Base-by-base conservation (phyloP, 2,329 filamentous ascomycete genomes). In the Emericellopsis cladophorae region DNA sequence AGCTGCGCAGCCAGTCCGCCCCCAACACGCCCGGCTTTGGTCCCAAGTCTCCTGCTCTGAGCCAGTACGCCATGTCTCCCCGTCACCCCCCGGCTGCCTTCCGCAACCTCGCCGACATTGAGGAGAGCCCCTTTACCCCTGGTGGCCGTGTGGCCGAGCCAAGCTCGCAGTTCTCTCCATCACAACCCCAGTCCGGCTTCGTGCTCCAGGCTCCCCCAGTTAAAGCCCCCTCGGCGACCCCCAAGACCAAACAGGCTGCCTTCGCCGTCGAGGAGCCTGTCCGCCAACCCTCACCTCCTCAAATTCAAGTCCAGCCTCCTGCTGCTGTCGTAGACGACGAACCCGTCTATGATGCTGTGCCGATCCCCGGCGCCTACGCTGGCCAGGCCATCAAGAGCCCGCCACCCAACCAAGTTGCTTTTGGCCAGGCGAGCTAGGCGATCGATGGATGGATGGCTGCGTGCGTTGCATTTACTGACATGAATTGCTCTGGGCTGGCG, bases 11-110 rank as follows among this genome's bases (percentile, higher is more conserved):
- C 16, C 89, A 96, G 66, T 94, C 88, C 22, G 89, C 88, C 5
- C 90, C 90, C 51, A 95, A 95, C 70, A 95, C 90, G 0, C 90
- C 90, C 11, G 88, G 88, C 48, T 88, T 93, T 58, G 81, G 79
- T 24, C 78, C 81, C 59, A 83, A 77, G 59, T 78, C 74, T 0
- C 60, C 56, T 31, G 61, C 61, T 36, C 55, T 64, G 40, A 65
- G 62, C 59, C 50, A 57, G 44, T 65, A 65, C 48, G 70, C 73
- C 45, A 63, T 77, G 57, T 76, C 74, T 18, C 76, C 76, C 35
- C 74, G 75, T 51, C 75, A 79, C 61, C 72, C 76, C 34, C 73
- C 74, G 3, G 65, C 69, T 37, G 59, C 65, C 36, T 79, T 76
- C 62, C 64, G 70, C 49, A 72, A 62, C 51, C 58, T 72, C 39